phyloP scores from a whole-genome alignment of 75 land plant species.

The Pinus albicaulis region DNA sequence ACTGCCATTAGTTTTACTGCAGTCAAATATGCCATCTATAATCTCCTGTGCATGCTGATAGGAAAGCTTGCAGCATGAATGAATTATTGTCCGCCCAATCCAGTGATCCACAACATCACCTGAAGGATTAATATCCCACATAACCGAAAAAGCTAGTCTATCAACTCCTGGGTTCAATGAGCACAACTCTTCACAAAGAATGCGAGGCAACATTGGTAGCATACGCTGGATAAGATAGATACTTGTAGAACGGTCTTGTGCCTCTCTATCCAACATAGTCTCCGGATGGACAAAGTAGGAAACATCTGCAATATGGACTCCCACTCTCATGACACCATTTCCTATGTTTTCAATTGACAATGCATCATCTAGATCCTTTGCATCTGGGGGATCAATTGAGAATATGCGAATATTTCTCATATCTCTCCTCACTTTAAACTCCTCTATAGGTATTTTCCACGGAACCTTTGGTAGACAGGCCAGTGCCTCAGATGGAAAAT shows the following conservation, averaged over 20 bases:
- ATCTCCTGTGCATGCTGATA: constrained; percentile 81
- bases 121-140: constrained; percentile 64
- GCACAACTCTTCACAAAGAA: constrained; percentile 72
- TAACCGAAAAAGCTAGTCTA: constrained; percentile 78
- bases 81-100: constrained; percentile 81
- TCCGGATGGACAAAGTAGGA: constrained; percentile 81
- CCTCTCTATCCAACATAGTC: constrained; percentile 76
- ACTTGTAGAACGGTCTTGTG: constrained; percentile 80
- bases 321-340: constrained; percentile 56
- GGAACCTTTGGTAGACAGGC: constrained; percentile 67
- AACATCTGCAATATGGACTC: constrained; percentile 95
- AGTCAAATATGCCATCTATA: constrained; percentile 53
- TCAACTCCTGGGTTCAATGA: constrained; percentile 91
- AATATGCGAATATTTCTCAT: constrained; percentile 63
- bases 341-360: constrained; percentile 71
- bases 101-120: constrained; percentile 74
- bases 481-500: constrained; percentile 68
- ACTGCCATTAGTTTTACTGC: not conserved
- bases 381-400: constrained; percentile 88
- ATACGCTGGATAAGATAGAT: constrained; percentile 65
- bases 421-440: constrained; percentile 64
- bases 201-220: constrained; percentile 81
- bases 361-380: constrained; percentile 94
- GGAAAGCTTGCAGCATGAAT: constrained; percentile 87
- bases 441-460: constrained; percentile 70